Percentiles rank a stretch among this genome's conserved stretches.
Evolutionary conservation across 805 yeast species (phyloP).

Genomic region (Sugiyamaella americana): DNA sequence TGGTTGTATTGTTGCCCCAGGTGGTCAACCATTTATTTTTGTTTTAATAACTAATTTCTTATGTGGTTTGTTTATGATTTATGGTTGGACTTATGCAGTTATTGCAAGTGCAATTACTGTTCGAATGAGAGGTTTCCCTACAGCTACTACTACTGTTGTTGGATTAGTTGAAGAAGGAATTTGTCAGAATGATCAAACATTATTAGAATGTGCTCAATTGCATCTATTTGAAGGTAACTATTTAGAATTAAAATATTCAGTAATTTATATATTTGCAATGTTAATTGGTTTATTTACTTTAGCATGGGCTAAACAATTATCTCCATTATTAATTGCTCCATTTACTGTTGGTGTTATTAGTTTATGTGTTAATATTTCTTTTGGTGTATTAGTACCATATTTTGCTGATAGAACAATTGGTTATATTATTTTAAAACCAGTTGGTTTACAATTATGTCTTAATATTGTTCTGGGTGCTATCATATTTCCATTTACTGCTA

Average conservation of each 20-base stretch:
- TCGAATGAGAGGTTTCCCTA: conserved; percentile 22
- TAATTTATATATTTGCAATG: conserved; percentile 23
- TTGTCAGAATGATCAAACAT: conserved; percentile 18
- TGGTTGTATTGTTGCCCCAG: conserved; percentile 23
- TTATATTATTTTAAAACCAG: conserved; percentile 21
- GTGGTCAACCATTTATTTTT: conserved; percentile 23
- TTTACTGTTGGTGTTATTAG: conserved; percentile 24
- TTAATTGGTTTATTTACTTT: conserved; percentile 16
- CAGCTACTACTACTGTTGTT: conserved; percentile 10
- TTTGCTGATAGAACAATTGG: conserved; percentile 21
- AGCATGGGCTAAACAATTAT: conserved; percentile 8
- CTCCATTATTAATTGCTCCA: conserved; percentile 20
- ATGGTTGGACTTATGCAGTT: conserved; percentile 16
- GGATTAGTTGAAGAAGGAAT: conserved; percentile 19
- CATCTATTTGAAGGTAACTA: conserved; percentile 22
- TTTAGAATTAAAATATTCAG: conserved; percentile 19
- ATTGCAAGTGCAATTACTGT: conserved; percentile 25
- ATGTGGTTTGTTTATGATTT: conserved; percentile 14
- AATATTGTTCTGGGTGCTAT: conserved; percentile 20
- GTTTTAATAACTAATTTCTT: conserved; percentile 16
- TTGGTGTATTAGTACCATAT: conserved; percentile 24
- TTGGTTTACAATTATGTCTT: conserved; percentile 24
- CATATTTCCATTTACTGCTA: conserved; percentile 28
- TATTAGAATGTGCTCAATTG: conserved; percentile 17
- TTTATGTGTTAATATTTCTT: conserved; percentile 18